Evolutionary conservation across 2,329 filamentous ascomycete species (phyloP), one percentile per base, ranked within the genome.

Genomic region (Tolypocladium sp.): DNA sequence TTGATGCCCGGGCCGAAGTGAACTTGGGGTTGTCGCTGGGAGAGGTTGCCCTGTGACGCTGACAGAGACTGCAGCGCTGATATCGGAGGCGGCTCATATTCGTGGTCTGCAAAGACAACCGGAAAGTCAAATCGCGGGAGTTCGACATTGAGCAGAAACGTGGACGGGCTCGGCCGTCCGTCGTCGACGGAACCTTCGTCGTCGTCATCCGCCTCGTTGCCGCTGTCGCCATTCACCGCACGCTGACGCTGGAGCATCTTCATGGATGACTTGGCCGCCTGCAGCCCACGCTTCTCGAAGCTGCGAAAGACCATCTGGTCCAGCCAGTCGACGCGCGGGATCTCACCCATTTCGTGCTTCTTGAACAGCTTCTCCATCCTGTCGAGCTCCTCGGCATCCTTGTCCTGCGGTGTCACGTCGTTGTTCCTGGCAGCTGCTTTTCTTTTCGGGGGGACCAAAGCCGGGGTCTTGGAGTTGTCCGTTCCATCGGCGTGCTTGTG

Each of bases 281-380:
- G 81, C 3, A 85, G 70, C 27, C 87, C 84, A 60, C 86, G 81
- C 74, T 90, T 94, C 75, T 96, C 93, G 61, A 96, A 87, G 57
- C 89, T 89, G 46, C 93, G 87, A 71, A 96, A 99, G 3, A 97
- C 92, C 66, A 97, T 82, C 68, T 94, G 90, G 71, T 99, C 94
- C 51, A 99, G 82, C 95, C 94, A 99, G 67, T 95, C 91, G 55
- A 96, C 89, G 20, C 92, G 85, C 0, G 91, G 87, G 33, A 99
- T 93, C 71, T 99, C 94, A 22, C 92, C 92, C 89, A 97, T 95
- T 70, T 99, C 95, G 69, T 97, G 94, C 74, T 96, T 96, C 75
- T 99, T 99, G 70, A 99, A 89, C 27, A 97, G 74, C 58, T 86
- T 88, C 69, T 97, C 92, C 65, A 99, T 82, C 22, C 94, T 82